Percentiles rank a stretch among this genome's conserved stretches.
Evolutionary conservation across 257 asterid species (phyloP).

Genomic region (Fraxinus excelsior): DNA sequence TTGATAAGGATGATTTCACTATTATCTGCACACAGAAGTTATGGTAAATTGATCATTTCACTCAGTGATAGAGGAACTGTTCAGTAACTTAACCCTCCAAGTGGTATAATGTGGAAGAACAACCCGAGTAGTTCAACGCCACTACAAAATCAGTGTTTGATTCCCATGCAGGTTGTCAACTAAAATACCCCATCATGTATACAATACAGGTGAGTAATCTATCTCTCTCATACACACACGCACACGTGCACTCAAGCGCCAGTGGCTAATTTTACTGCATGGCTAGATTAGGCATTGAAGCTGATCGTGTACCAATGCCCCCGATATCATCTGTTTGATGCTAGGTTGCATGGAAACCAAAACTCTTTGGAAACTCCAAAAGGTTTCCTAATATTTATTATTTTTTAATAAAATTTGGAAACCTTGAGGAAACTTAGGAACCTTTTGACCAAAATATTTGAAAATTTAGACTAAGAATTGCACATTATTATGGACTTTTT

Average conservation of each 20-base stretch:
- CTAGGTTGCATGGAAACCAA: not conserved
- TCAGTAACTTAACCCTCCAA: not conserved
- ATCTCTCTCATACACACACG: too few species aligned
- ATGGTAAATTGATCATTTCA: not conserved
- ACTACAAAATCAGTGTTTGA: not conserved
- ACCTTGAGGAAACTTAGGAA: not conserved
- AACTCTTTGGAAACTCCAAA: not conserved
- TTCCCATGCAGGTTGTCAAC: not conserved
- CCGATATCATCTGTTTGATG: not conserved
- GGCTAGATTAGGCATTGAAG: not conserved
- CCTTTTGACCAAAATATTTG: not conserved
- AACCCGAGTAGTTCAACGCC: not conserved
- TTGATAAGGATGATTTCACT: not conserved
- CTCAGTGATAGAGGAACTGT: not conserved
- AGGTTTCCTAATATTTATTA: too few species aligned
- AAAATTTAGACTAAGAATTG: not conserved
- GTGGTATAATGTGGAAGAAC: not conserved
- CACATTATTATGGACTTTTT: not conserved
- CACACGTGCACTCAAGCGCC: too few species aligned
- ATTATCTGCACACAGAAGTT: not conserved
- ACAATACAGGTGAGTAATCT: too few species aligned
- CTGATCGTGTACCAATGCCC: not conserved
- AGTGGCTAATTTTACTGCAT: too few species aligned
- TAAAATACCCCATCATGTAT: not conserved
- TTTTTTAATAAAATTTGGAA: not conserved